Evolutionary conservation across 2,329 filamentous ascomycete species (phyloP), one percentile per base, ranked within the genome.

Genomic region (Coleophoma crateriformis): DNA sequence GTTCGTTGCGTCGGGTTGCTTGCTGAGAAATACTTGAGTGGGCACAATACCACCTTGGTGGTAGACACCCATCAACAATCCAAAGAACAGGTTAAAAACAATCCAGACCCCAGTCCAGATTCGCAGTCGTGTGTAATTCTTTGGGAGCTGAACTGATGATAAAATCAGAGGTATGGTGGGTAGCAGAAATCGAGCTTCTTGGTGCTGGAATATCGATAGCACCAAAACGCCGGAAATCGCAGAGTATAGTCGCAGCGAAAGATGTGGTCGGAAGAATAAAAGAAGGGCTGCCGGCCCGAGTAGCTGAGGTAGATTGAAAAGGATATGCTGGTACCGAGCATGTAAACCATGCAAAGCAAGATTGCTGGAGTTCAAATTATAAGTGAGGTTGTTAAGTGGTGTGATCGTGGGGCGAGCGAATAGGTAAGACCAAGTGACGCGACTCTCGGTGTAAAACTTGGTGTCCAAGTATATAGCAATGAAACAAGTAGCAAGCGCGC

Each of bases 381-480:
- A 92, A 50, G 77, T 68, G 53, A 91, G 73, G 64, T 90, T 90
- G 65, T 92, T 91, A 50, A 89, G 72, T 10, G 87, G 87, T 6
- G 88, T 89, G 55, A 92, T 81, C 45, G 87, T 77, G 1, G 88
- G 88, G 48, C 78, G 73, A 27, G 69, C 69, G 58, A 87, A 71
- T 32, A 92, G 68, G 53, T 84, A 78, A 17, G 75, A 72, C 75
- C 87, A 84, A 35, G 78, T 78, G 50, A 88, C 77, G 47, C 82
- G 76, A 50, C 78, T 75, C 50, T 75, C 64, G 42, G 78, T 73
- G 65, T 96, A 96, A 67, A 95, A 96, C 42, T 82, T 78, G 3
- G 92, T 97, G 68, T 99, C 94, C 50, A 90, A 76, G 50, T 81
- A 79, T 58, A 96, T 79, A 38, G 90, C 92, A 55, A 92, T 67